Evolutionary conservation across 2,329 filamentous ascomycete genomes (phyloP).

Genomic region (Epichloe baconii): DNA sequence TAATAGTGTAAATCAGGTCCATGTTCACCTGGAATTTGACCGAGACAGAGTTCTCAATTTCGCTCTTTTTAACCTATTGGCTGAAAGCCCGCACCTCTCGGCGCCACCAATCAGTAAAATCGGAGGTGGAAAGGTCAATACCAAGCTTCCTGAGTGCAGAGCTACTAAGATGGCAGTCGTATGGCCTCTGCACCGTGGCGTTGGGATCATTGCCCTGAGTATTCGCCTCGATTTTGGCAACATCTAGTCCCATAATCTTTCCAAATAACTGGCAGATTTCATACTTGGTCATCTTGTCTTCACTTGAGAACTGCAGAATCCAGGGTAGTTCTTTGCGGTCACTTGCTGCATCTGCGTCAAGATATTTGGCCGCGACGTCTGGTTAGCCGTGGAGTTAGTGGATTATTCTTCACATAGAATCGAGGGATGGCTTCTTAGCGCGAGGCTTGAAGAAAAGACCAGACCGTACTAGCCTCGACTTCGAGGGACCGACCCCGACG

Average conservation of each 20-base stretch:
- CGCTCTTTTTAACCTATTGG: slow-evolving; percentile 24
- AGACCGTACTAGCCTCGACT: not conserved
- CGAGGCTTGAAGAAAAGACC: not conserved
- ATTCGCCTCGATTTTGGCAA: slow-evolving; percentile 55
- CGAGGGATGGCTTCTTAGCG: not conserved
- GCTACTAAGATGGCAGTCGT: slow-evolving; percentile 79
- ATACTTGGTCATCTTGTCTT: slow-evolving; percentile 80
- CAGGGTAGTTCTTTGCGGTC: slow-evolving; percentile 40
- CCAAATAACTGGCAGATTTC: slow-evolving; percentile 70
- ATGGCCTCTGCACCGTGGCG: slow-evolving; percentile 63
- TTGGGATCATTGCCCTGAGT: slow-evolving; percentile 59
- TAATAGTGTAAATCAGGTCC: not conserved
- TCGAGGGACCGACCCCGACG: not conserved
- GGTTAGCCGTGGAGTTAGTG: not conserved
- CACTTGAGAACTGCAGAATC: slow-evolving; percentile 74
- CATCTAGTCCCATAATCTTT: slow-evolving; percentile 63
- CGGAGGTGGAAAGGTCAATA: slow-evolving; percentile 59
- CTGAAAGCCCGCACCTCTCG: slow-evolving; percentile 47
- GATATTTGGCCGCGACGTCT: slow-evolving; percentile 62
- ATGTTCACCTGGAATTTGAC: not conserved
- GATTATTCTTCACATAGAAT: not conserved
- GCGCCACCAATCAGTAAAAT: slow-evolving; percentile 75
- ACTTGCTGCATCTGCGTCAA: slow-evolving; percentile 30
- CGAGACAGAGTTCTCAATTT: no score
- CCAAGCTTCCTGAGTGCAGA: slow-evolving; percentile 57